Base-by-base conservation (phyloP, 2,329 filamentous ascomycete species). In the Nemania abortiva region DNA sequence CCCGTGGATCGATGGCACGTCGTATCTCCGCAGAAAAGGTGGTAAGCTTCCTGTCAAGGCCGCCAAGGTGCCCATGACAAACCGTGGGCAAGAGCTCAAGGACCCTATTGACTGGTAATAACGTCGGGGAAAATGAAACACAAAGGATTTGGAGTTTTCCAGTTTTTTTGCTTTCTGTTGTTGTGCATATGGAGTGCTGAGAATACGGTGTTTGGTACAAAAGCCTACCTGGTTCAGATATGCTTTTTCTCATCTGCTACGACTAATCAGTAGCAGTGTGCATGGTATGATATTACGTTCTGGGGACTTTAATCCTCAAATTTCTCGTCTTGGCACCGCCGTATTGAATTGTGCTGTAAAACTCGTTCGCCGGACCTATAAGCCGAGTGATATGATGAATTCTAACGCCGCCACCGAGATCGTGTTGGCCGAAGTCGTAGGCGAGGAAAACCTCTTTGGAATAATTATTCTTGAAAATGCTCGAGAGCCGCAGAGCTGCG, bases 71-170 rank as follows among this genome's bases (percentile, higher is more conserved):
- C 93, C 95, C 47, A 95, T 90, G 84, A 97, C 95, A 70, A 98
- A 97, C 83, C 85, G 93, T 18, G 95, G 95, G 0, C 91, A 97
- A 81, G 89, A 90, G 76, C 90, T 94, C 80, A 91, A 86, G 73
- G 94, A 97, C 82, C 95, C 95, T 55, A 84, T 97, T 74, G 94
- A 97, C 78, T 98, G 95, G 94, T 97, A 86, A 74, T 55, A n/a
- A 31, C 18, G 53, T 15, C 47, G 39, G 39, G 34, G 24, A 24
- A 15, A 50, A 45, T 13, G 50, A 45, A 63, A 39, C 20, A 52
- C 57, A 57, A 24, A 53, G 42, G 56, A 53, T 39, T 29, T n/a
- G 64, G 64, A 52, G 58, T 66, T 63, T 42, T 22, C 5, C 24
- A n/a, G n/a, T n/a, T 27, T 27, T 27, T 5, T 54, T 24, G 50